A percentile compares a stretch with the other conserved stretches of the same genome.
These are phyloP conservation scores for Eutrema japonicum DNA, from an alignment of 345 rosid species.

Conservation along the genomic window DNA sequence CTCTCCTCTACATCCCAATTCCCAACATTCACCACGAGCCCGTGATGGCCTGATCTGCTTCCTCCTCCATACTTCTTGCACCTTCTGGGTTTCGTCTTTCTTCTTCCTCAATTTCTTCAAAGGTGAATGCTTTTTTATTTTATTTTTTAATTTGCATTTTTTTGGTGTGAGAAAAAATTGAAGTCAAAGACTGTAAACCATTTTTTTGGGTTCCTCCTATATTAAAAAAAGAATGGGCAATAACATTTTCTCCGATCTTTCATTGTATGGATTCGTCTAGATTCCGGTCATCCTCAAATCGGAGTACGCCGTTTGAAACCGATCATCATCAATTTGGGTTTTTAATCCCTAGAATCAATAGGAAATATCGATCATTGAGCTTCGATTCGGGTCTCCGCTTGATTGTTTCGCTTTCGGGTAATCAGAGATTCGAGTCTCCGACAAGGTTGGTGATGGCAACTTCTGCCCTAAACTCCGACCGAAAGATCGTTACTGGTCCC, in stretches of 20 bases:
- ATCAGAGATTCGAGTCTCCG: slow-evolving; percentile 38
- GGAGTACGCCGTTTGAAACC: slow-evolving; percentile 17
- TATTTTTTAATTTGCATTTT: not conserved
- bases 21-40: slow-evolving; percentile 24
- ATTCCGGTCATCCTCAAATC: slow-evolving; percentile 32
- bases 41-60: slow-evolving; percentile 33
- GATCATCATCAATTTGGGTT: slow-evolving; percentile 34
- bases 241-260: slow-evolving; percentile 24
- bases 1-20: slow-evolving; percentile 34
- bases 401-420: slow-evolving; percentile 37
- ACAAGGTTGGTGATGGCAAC: slow-evolving; percentile 41
- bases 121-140: slow-evolving; percentile 24
- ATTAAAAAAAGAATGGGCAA: slow-evolving; percentile 19
- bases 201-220: slow-evolving; percentile 20
- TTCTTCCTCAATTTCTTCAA: slow-evolving; percentile 22
- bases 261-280: slow-evolving; percentile 40
- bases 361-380: slow-evolving; percentile 43
- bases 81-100: slow-evolving; percentile 16
- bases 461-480: slow-evolving; percentile 28
- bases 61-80: slow-evolving; percentile 16
- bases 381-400: slow-evolving; percentile 45
- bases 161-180: not conserved
- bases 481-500: slow-evolving; percentile 67
- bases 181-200: slow-evolving; percentile 35
- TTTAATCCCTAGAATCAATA: slow-evolving; percentile 36